phyloP scores from a whole-genome alignment of 1,139 yeast species.

The Wickerhamomyces sp. region DNA sequence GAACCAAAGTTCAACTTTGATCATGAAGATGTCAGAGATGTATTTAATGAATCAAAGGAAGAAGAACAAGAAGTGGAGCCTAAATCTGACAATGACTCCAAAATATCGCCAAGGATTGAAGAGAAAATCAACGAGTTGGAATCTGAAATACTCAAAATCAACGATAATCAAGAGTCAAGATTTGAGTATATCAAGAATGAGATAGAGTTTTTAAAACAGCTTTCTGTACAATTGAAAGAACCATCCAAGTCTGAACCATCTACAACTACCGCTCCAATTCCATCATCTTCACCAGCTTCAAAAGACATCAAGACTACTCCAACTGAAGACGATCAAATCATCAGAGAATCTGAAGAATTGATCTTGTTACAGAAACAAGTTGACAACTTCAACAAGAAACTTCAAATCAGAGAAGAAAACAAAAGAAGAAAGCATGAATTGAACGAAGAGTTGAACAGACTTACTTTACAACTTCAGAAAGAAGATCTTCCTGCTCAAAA shows the following conservation, averaged over 20 bases:
- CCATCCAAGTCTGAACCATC: too few relatives aligned
- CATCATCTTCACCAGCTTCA: too few relatives aligned
- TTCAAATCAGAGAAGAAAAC: conserved; percentile 20
- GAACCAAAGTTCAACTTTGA: conserved; percentile 10
- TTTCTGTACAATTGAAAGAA: conserved; percentile 6
- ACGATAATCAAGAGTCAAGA: conserved; percentile 8
- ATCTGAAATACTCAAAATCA: conserved; percentile 4
- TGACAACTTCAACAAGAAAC: conserved; percentile 11
- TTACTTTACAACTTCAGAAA: not conserved
- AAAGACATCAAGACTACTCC: not conserved
- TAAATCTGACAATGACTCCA: not conserved
- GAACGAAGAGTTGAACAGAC: conserved; percentile 12
- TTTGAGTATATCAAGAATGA: conserved; percentile 17
- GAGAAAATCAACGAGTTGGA: conserved; percentile 11
- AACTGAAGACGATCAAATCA: conserved; percentile 17
- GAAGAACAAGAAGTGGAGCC: not conserved
- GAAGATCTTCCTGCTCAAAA: not conserved
- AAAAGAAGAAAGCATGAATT: conserved; percentile 16
- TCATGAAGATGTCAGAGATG: conserved; percentile 13
- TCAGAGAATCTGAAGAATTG: conserved; percentile 18
- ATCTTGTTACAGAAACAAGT: conserved; percentile 15
- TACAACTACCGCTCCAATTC: too few relatives aligned
- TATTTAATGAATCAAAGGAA: conserved; percentile 5
- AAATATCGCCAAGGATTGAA: conserved; percentile 4
- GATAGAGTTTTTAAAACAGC: conserved; percentile 16